Evolutionary conservation across 495 filamentous ascomycete genomes (phyloP).

Genomic region (Podospora pseudocomata): DNA sequence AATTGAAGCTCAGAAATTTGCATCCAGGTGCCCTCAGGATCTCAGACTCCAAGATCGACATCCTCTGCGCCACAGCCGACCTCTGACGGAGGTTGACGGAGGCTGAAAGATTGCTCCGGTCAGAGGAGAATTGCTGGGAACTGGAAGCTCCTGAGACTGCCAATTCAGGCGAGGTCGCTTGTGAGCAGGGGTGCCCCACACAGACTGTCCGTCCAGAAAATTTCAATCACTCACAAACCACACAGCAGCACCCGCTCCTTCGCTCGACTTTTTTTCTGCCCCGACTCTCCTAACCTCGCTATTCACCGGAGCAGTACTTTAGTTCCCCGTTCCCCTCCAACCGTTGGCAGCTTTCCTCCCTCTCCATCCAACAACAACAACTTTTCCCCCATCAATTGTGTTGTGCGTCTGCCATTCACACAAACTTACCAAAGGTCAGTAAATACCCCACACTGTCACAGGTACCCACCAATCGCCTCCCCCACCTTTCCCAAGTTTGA

Average conservation of each 20-base stretch:
- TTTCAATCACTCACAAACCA: conserved; percentile 30
- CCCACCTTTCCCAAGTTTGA: conserved; percentile 20
- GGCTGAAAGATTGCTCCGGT: conserved; percentile 5
- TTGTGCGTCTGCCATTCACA: conserved; percentile 7
- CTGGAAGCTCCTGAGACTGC: conserved; percentile 2
- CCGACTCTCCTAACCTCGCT: conserved; percentile 10
- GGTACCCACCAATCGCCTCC: conserved; percentile 18
- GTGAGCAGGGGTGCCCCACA: conserved; percentile 31
- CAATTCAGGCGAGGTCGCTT: conserved; percentile 24
- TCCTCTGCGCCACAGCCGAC: not conserved
- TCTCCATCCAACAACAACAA: conserved; percentile 13
- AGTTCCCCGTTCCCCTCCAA: conserved; percentile 23
- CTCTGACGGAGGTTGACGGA: conserved; percentile 17
- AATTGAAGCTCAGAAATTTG: not conserved
- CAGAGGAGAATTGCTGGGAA: not conserved
- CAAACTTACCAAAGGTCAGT: conserved; percentile 12
- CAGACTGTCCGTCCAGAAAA: conserved; percentile 30
- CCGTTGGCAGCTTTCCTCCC: conserved; percentile 11
- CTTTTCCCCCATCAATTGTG: conserved; percentile 12
- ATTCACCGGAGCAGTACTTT: conserved; percentile 12
- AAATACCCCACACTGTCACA: conserved; percentile 27
- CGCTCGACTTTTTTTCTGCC: conserved; percentile 12
- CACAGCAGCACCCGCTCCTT: conserved; percentile 19
- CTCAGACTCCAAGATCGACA: not conserved
- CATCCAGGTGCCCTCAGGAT: no score